Conservation (phyloP, 257 asterid species). For the Linaria vulgaris region DNA sequence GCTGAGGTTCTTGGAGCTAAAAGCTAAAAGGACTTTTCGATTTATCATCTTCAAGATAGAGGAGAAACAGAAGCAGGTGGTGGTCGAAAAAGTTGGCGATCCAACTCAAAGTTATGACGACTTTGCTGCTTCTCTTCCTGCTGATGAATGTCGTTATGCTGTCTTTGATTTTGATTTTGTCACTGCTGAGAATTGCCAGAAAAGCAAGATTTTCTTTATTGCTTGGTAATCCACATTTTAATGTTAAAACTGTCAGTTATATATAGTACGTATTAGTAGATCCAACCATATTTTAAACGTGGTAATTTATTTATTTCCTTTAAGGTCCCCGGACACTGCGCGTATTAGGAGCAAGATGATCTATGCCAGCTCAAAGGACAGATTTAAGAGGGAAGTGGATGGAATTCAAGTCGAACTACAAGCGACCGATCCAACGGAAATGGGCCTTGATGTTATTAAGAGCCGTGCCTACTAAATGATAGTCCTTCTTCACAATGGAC, state of each 20-base stretch:
- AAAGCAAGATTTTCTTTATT: not conserved
- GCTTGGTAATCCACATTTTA: not conserved
- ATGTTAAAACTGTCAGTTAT: not conserved
- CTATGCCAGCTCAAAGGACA: not conserved
- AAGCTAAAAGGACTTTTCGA: conserved; percentile 59
- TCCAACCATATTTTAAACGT: not conserved
- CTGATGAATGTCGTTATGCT: conserved; percentile 48
- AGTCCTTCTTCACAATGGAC: not conserved
- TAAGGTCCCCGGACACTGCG: not conserved
- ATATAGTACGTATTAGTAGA: not conserved
- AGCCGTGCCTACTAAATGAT: not conserved
- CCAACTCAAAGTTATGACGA: conserved; percentile 48
- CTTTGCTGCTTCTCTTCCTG: conserved; percentile 50
- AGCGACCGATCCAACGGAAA: not conserved
- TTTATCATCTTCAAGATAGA: conserved; percentile 62
- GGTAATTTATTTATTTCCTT: not conserved
- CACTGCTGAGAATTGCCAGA: too few species aligned
- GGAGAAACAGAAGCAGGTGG: conserved; percentile 43
- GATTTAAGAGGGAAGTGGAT: not conserved
- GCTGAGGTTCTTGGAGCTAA: conserved; percentile 62
- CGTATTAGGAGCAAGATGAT: conserved; percentile 1
- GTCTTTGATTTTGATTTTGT: too few species aligned
- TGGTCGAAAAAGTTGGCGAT: conserved; percentile 52
- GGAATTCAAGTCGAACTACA: not conserved
- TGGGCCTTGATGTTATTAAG: not conserved